phyloP scores from a whole-genome alignment of 306 rosid genomes.

The Sphenostylis stenocarpa region DNA sequence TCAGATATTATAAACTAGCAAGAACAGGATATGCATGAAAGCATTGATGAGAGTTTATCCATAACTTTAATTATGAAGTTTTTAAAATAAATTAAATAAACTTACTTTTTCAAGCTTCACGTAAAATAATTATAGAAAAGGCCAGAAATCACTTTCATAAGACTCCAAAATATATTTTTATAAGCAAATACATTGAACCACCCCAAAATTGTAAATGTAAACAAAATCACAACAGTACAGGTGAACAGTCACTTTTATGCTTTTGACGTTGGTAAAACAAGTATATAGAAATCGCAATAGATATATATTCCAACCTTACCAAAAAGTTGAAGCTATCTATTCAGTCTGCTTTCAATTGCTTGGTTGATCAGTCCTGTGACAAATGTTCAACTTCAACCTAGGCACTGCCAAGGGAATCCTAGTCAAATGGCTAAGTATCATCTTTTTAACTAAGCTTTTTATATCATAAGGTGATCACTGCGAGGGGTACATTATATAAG shows the following conservation, averaged over 20 bases:
- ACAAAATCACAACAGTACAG: not conserved
- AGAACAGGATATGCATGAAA: too few species aligned
- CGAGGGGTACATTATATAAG: not conserved
- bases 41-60: not conserved
- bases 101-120: not conserved
- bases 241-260: too few species aligned
- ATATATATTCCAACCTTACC: not conserved
- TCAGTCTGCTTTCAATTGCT: not conserved
- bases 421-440: not conserved
- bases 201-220: not conserved
- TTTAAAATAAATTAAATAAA: not conserved
- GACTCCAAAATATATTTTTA: too few species aligned
- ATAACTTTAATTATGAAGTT: not conserved
- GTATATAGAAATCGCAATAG: not conserved
- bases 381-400: not conserved
- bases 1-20: not conserved
- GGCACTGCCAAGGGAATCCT: not conserved
- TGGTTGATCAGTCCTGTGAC: not conserved
- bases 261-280: too few species aligned
- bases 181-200: not conserved
- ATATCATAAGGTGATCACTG: not conserved
- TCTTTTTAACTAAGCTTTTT: not conserved
- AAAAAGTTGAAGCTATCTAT: not conserved
- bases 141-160: not conserved
- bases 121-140: not conserved